phyloP scores from a whole-genome alignment of 805 yeast genomes.

The Candida sanyiensis region DNA sequence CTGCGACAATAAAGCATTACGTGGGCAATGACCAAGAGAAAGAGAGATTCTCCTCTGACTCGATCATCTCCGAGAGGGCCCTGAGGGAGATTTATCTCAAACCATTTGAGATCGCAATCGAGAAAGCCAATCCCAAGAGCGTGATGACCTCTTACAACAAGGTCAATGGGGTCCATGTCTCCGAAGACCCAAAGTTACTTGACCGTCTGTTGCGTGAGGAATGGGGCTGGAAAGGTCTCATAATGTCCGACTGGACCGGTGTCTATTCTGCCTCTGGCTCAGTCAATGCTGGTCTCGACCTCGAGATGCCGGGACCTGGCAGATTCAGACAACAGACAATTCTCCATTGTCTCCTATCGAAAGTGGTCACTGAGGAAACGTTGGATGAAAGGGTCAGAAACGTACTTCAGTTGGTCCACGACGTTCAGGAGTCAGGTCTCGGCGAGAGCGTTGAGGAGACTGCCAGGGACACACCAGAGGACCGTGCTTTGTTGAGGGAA shows the following conservation, averaged over 20 bases:
- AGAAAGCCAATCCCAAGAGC: constrained; percentile 44
- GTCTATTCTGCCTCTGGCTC: constrained; percentile 41
- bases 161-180: constrained; percentile 52
- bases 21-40: constrained; percentile 56
- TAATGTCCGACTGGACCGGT: constrained; percentile 65
- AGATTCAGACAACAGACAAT: constrained; percentile 38
- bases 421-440: constrained; percentile 36
- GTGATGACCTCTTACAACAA: constrained; percentile 59
- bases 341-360: constrained; percentile 31
- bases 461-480: constrained; percentile 40
- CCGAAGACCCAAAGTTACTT: constrained; percentile 37
- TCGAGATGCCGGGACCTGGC: constrained; percentile 63
- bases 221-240: constrained; percentile 50
- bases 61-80: constrained; percentile 50
- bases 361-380: constrained; percentile 34
- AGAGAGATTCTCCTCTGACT: constrained; percentile 41
- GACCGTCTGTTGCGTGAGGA: constrained; percentile 44
- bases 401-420: constrained; percentile 43
- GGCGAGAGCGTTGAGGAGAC: constrained; percentile 35
- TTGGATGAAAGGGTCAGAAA: constrained; percentile 44
- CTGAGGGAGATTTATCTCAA: constrained; percentile 55
- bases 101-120: constrained; percentile 55
- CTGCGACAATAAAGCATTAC: constrained; percentile 30
- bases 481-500: constrained; percentile 33
- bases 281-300: constrained; percentile 49